Conservation (phyloP, 2,329 filamentous ascomycete genomes). For the Fusarium humuli region DNA sequence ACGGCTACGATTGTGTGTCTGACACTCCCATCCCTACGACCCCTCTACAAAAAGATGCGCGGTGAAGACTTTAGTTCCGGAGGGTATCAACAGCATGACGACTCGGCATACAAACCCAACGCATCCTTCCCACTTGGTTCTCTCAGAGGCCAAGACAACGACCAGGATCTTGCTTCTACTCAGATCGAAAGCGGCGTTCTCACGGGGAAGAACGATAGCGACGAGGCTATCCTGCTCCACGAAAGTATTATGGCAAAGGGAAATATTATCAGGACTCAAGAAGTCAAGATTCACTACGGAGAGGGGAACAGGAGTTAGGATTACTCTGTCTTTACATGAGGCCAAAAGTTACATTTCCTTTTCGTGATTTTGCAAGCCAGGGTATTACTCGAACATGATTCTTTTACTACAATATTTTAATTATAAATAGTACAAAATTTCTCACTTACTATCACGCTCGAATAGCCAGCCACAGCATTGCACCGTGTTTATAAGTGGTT, state of each 20-base stretch:
- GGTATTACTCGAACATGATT: too few species aligned
- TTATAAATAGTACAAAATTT: too few species aligned
- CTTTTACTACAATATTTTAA: not conserved
- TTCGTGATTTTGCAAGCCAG: not conserved
- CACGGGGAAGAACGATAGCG: not conserved
- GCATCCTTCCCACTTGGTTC: not conserved
- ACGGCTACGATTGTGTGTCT: conserved; percentile 7
- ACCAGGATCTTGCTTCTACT: not conserved
- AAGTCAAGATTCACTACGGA: not conserved
- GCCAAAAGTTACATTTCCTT: not conserved
- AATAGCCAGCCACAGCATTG: too few species aligned
- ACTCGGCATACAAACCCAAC: not conserved
- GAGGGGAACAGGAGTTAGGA: not conserved
- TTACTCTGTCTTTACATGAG: not conserved
- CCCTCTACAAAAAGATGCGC: conserved; percentile 2
- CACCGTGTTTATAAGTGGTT: too few species aligned
- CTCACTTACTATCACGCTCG: too few species aligned
- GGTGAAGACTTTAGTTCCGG: not conserved
- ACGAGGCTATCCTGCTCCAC: not conserved
- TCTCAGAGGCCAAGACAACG: not conserved
- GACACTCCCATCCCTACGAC: not conserved
- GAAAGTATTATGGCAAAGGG: not conserved
- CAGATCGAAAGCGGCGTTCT: not conserved
- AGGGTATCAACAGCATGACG: not conserved
- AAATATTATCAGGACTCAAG: not conserved